Conservation (phyloP, 148 eudicot species). For the Diospyros lotus region DNA sequence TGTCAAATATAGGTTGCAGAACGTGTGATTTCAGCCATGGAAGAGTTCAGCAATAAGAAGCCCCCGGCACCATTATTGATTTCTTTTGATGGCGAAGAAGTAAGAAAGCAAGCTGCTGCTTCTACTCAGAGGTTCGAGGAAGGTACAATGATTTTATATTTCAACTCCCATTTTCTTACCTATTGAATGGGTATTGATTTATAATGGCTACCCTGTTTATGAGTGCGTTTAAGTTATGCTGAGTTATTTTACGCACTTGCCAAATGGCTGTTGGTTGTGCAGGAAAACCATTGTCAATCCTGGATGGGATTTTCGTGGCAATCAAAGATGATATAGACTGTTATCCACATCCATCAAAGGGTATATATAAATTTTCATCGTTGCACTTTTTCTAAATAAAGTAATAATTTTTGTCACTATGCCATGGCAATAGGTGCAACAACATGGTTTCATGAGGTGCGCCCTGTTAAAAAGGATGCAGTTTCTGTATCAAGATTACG, state of each 20-base stretch:
- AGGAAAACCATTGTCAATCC: slow-evolving; percentile 78
- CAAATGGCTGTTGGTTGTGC: slow-evolving; percentile 20
- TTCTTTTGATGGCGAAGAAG: slow-evolving; percentile 65
- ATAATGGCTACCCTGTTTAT: neutral
- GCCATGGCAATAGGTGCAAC: slow-evolving; percentile 59
- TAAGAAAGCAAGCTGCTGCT: slow-evolving; percentile 91
- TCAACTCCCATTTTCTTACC: neutral
- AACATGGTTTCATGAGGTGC: slow-evolving; percentile 84
- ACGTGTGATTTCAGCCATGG: slow-evolving; percentile 65
- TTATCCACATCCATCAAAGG: slow-evolving; percentile 81
- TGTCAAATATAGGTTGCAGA: slow-evolving; percentile 68
- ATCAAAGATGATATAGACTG: slow-evolving; percentile 98
- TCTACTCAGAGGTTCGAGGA: slow-evolving; percentile 88
- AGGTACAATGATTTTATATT: slow-evolving; percentile 42
- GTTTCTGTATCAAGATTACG: slow-evolving; percentile 79
- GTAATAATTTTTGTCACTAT: slow-evolving; percentile 4
- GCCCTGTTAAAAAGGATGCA: slow-evolving; percentile 75
- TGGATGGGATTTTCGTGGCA: slow-evolving; percentile 93
- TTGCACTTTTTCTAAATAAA: neutral
- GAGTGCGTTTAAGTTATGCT: neutral
- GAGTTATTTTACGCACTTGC: neutral
- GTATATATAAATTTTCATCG: slow-evolving; percentile 25
- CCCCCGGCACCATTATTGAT: slow-evolving; percentile 75
- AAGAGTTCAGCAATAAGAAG: slow-evolving; percentile 67
- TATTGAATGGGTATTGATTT: slow-evolving; percentile 9